Evolutionary conservation across 2,329 filamentous ascomycete genomes (phyloP), one percentile per base, ranked within the genome.

Genomic region (Colletotrichum sp.): DNA sequence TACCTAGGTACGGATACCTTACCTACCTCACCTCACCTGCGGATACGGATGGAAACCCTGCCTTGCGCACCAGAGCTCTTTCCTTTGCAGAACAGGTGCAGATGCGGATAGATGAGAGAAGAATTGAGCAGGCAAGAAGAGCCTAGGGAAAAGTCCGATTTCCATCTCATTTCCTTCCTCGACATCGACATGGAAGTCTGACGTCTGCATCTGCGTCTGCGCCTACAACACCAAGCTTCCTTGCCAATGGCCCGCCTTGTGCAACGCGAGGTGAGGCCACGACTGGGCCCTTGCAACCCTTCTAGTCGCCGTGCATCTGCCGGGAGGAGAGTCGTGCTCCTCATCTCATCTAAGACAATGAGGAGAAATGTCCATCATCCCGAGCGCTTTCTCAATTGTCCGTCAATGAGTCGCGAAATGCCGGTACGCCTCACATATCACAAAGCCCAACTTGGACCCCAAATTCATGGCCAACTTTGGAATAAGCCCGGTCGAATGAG

Each of bases 371-470:
- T 59, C 26, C 55, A 59, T 28, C 55, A 18, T 59, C 55, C n/a
- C 21, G 21, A 32, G 32, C 36, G n/a, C 24, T 30, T 55, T 28
- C 21, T 55, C 7, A 32, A 24, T 28, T 36, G 13, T 34, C 26
- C 39, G 18, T 49, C 49, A 10, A 64, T 16, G 28, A 44, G 28
- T 49, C 16, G 44, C 30, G 18, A 59, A 64, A 24, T 59, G 59
- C 44, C 66, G 57, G 30, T 32, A 55, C 24, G 52, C 39, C 69
- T 72, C 72, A 75, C 57, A 64, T 68, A n/a, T 69, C 55, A 72
- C 63, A 72, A 68, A 34, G 30, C 39, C 57, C 63, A 34, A n/a
- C 26, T 44, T 64, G 55, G 59, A 44, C 63, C 55, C 59, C 59
- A 69, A 68, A 65, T 26, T 28, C 30, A 39, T 24, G n/a, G 44